phyloP scores from a whole-genome alignment of 345 rosid species.

The Brassica napus region Da-Ae NC_063439.1:6329001-6329500 shows the following conservation, averaged over 20 bases:
- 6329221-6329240: background rate
- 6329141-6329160: conserved; percentile 13
- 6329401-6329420: background rate
- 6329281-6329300: conserved; percentile 57
- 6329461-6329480: conserved; percentile 92
- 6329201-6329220: background rate
- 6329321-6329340: conserved; percentile 64
- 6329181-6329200: conserved; percentile 4
- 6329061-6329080: conserved; percentile 5
- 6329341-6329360: conserved; percentile 66
- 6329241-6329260: background rate
- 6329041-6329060: conserved; percentile 39
- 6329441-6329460: conserved; percentile 70
- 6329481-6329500: conserved; percentile 69
- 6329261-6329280: background rate
- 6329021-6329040: conserved; percentile 66
- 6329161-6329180: conserved; percentile 15
- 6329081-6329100: conserved; percentile 19
- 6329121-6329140: conserved; percentile 16
- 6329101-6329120: background rate
- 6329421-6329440: background rate
- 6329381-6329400: conserved; percentile 11
- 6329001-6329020: conserved; percentile 75
- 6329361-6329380: conserved; percentile 58
- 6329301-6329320: conserved; percentile 63